Percentiles rank a stretch among this genome's conserved stretches.
Evolutionary conservation across 345 rosid species (phyloP).

Genomic region (Eucalyptus regnans): DNA sequence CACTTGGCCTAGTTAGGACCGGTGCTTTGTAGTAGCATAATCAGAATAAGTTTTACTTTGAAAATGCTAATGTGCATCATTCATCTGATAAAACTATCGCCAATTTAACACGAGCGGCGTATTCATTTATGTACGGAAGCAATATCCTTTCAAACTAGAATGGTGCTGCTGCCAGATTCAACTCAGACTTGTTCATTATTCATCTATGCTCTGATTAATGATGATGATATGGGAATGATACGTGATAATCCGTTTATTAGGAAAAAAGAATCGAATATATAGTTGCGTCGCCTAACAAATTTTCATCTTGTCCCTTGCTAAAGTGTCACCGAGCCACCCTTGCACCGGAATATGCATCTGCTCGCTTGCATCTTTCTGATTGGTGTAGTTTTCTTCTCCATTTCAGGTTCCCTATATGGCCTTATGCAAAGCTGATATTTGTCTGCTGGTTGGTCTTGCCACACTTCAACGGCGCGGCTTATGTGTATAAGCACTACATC

Average conservation of each 20-base stretch:
- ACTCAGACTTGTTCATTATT: background rate
- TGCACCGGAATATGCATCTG: background rate
- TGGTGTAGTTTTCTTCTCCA: background rate
- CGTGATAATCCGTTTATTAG: background rate
- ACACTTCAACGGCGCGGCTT: constrained; percentile 74
- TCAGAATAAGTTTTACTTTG: background rate
- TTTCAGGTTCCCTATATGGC: constrained; percentile 74
- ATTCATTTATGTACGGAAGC: background rate
- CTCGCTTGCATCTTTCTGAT: background rate
- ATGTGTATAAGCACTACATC: constrained; percentile 58
- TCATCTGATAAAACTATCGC: background rate
- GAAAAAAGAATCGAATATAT: background rate
- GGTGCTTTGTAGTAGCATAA: background rate
- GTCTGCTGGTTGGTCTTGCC: constrained; percentile 86
- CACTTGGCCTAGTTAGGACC: background rate
- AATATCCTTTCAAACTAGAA: background rate
- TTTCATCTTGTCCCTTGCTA: background rate
- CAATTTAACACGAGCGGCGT: background rate
- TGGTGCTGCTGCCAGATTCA: background rate
- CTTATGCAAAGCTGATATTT: constrained; percentile 53
- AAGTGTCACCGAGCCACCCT: background rate
- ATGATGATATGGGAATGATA: background rate
- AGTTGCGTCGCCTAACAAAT: background rate
- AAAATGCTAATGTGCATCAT: background rate
- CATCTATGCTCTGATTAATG: background rate